These are phyloP conservation scores for Juglanconis sp. DNA, from an alignment of 2,329 filamentous ascomycete species.

Conservation along the genomic window DNA sequence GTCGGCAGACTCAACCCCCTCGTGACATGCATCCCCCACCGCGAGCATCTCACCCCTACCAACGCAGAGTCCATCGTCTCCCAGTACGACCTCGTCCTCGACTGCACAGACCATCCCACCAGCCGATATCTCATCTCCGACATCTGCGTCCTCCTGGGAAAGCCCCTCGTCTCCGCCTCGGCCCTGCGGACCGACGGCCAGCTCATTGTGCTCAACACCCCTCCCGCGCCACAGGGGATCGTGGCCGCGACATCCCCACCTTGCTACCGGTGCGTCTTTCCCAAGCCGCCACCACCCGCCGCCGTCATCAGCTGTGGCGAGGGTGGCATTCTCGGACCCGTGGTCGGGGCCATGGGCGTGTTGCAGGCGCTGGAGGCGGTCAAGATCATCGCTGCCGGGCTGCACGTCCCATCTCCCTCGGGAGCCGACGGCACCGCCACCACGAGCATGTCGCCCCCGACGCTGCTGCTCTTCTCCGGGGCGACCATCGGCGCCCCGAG, in stretches of 20 bases:
- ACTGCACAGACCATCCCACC: constrained; percentile 92
- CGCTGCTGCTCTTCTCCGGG: constrained; percentile 47
- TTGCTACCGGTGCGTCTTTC: constrained; percentile 93
- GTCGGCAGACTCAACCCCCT: constrained; percentile 66
- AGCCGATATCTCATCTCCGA: constrained; percentile 93
- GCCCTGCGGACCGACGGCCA: constrained; percentile 88
- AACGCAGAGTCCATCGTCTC: constrained; percentile 66
- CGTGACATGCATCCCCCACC: constrained; percentile 61
- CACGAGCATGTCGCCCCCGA: constrained; percentile 23
- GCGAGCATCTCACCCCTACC: constrained; percentile 62
- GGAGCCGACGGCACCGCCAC: not conserved
- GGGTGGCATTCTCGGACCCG: constrained; percentile 86
- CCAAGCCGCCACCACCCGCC: constrained; percentile 77
- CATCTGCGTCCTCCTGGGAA: constrained; percentile 73
- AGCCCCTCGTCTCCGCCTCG: constrained; percentile 83
- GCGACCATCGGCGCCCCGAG: constrained; percentile 24
- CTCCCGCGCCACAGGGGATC: constrained; percentile 59
- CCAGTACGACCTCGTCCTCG: constrained; percentile 78
- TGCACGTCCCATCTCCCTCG: constrained; percentile 19
- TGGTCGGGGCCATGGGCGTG: constrained; percentile 90
- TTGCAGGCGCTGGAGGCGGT: constrained; percentile 87
- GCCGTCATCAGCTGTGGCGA: constrained; percentile 86
- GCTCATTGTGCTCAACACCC: constrained; percentile 82
- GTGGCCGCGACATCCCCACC: constrained; percentile 41
- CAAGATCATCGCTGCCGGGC: constrained; percentile 63